Conservation (phyloP, 495 filamentous ascomycete genomes). For the Opeltia flavorubescens region DNA sequence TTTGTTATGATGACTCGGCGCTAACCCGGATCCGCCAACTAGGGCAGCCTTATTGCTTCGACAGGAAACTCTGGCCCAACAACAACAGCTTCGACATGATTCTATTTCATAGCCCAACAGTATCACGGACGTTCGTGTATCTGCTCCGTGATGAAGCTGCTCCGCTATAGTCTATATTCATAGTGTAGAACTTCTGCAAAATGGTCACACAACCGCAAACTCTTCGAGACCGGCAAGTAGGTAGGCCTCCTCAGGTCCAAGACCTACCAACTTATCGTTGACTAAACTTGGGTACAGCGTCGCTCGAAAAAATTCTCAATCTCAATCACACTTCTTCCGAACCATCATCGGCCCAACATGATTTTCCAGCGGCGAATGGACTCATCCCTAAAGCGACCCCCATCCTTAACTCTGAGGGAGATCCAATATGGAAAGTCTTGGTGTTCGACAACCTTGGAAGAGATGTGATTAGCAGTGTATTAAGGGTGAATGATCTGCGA, state of each 20-base stretch:
- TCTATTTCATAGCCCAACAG: no score
- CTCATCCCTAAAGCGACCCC: slow-evolving; percentile 57
- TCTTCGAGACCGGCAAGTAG: slow-evolving; percentile 90
- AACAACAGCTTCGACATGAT: no score
- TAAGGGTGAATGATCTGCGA: slow-evolving; percentile 83
- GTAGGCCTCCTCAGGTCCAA: slow-evolving; percentile 38
- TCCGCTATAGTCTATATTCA: no score
- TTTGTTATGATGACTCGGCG: not conserved
- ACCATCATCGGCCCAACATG: slow-evolving; percentile 40
- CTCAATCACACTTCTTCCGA: slow-evolving; percentile 61
- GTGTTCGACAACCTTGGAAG: slow-evolving; percentile 57
- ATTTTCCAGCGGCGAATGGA: slow-evolving; percentile 37
- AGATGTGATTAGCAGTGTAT: slow-evolving; percentile 80
- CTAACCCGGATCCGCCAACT: not conserved
- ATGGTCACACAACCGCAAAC: slow-evolving; percentile 67
- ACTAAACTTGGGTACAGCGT: slow-evolving; percentile 41
- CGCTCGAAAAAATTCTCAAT: slow-evolving; percentile 91
- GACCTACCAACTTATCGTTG: slow-evolving; percentile 3
- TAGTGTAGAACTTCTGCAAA: no score
- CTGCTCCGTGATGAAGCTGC: no score
- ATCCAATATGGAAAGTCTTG: slow-evolving; percentile 63
- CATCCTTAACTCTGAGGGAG: slow-evolving; percentile 76
- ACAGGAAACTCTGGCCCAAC: no score
- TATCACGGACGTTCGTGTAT: no score
- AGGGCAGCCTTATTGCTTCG: no score